Base-by-base conservation (phyloP, 2,329 filamentous ascomycete species). In the Talaromyces rugulosus region DNA sequence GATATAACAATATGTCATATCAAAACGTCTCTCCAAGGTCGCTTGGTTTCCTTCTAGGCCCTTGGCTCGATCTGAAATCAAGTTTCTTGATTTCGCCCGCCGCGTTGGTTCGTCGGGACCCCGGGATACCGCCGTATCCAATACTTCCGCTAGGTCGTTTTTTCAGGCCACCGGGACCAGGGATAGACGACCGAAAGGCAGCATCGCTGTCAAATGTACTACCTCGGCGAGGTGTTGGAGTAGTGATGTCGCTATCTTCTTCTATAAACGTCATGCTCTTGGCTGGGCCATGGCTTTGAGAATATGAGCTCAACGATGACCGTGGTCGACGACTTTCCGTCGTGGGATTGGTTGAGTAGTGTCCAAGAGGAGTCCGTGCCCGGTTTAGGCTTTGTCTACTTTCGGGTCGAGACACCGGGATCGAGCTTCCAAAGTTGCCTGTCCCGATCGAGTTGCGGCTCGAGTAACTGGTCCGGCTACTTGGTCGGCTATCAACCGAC, bases 391-490 rank as follows among this genome's bases (percentile, higher is more conserved):
- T 90, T 42, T 86, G 81, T 56, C 89, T 85, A 68, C 88, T 90
- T 66, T 85, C 81, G 8, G 89, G 87, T 33, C 88, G 83, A 27
- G 85, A 79, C 1, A 81, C 68, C 1, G 74, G 71, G 16, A 70
- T 70, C 58, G 72, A 66, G 42, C 75, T 72, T 14, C 71, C 70
- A 60, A 75, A 70, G 61, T 78, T 68, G 66, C 74, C 71, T 28
- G 78, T 73, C 60, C 77, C 77, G 62, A 76, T 69, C 8, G 78
- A 77, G 65, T 72, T 75, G 62, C 71, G 74, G 61, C 74, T 74
- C 77, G 82, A 76, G 82, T 67, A 77, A 71, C 88, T 90, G 68
- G 89, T 86, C 66, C 90, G 87, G 70, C 90, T 93, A 77, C 86
- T 89, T 16, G 91, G 90, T 36, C 90, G 87, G 67, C 86, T 88